Evolutionary conservation across 2,329 filamentous ascomycete genomes (phyloP).

Genomic region (Pleomassaria siparia): DNA sequence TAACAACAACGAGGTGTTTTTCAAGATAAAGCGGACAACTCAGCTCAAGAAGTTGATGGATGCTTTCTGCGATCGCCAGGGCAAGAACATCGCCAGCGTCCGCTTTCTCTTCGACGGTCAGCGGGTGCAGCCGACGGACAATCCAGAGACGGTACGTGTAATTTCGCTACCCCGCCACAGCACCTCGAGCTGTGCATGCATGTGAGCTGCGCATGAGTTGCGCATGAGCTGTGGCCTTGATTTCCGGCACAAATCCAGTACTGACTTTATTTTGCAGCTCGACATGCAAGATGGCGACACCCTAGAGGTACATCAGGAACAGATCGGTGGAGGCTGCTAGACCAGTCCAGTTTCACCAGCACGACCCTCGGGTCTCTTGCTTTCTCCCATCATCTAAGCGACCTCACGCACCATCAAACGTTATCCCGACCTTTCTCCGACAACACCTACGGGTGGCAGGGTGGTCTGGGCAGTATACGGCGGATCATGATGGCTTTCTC

Average conservation of each 20-base stretch:
- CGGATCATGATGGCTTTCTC: not conserved
- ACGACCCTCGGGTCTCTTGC: not conserved
- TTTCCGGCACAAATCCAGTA: not conserved
- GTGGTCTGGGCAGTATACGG: not conserved
- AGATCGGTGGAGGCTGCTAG: constrained; percentile 73
- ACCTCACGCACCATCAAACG: not conserved
- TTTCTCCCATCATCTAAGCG: not conserved
- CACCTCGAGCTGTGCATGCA: not conserved
- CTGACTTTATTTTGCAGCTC: constrained; percentile 59
- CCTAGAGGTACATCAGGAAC: constrained; percentile 96
- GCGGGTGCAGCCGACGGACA: constrained; percentile 85
- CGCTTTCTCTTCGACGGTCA: constrained; percentile 97
- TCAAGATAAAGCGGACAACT: constrained; percentile 98
- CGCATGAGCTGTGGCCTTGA: not conserved
- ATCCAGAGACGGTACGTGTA: constrained; percentile 80
- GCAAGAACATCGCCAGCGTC: constrained; percentile 80
- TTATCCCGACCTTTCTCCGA: not conserved
- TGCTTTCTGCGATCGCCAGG: constrained; percentile 94
- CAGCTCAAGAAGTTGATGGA: constrained; percentile 98
- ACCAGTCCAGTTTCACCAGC: not conserved
- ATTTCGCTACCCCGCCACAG: constrained; percentile 1
- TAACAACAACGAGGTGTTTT: constrained; percentile 99
- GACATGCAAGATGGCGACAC: constrained; percentile 97
- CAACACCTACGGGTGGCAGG: not conserved
- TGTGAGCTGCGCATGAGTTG: too few relatives aligned